Evolutionary conservation across 352 stramenopile species (phyloP).

Genomic region (Lagenidium giganteum): DNA sequence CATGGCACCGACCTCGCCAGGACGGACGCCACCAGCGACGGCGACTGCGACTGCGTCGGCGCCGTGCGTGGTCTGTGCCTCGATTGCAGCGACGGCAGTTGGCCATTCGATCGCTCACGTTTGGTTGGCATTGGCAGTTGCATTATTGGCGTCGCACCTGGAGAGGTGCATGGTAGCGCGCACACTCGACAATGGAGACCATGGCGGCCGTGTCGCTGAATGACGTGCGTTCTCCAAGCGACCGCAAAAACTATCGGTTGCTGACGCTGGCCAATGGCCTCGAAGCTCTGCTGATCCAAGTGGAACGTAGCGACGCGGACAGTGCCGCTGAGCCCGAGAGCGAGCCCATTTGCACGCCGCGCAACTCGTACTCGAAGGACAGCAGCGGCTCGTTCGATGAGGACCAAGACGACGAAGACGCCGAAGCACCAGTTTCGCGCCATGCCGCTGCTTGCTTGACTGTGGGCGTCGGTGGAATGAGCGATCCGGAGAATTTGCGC

Average conservation of each 20-base stretch:
- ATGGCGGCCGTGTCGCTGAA: conserved; percentile 40
- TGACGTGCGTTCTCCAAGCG: conserved; percentile 41
- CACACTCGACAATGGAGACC: too few species aligned
- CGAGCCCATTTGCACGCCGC: too few species aligned
- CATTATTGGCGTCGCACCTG: too few species aligned
- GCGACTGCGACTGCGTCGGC: conserved; percentile 5
- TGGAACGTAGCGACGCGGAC: conserved; percentile 22
- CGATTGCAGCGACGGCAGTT: too few species aligned
- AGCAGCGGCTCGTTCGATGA: too few species aligned
- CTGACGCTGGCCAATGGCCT: conserved; percentile 63
- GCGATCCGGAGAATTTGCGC: conserved; percentile 45
- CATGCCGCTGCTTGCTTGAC: conserved; percentile 47
- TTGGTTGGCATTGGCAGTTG: too few species aligned
- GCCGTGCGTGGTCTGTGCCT: too few species aligned
- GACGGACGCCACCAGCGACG: too few species aligned
- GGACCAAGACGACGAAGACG: conserved; percentile 7
- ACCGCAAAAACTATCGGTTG: conserved; percentile 72
- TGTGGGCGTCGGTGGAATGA: conserved; percentile 51
- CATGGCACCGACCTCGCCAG: too few species aligned
- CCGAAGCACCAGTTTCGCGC: conserved; percentile 10
- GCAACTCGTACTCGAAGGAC: too few species aligned
- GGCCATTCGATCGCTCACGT: too few species aligned
- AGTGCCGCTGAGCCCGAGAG: conserved; percentile 11
- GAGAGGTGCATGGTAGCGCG: too few species aligned
- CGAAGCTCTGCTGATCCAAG: conserved; percentile 59